Conservation (phyloP, 192 early-diverging fungal species). For the Geranomyces variabilis region DNA sequence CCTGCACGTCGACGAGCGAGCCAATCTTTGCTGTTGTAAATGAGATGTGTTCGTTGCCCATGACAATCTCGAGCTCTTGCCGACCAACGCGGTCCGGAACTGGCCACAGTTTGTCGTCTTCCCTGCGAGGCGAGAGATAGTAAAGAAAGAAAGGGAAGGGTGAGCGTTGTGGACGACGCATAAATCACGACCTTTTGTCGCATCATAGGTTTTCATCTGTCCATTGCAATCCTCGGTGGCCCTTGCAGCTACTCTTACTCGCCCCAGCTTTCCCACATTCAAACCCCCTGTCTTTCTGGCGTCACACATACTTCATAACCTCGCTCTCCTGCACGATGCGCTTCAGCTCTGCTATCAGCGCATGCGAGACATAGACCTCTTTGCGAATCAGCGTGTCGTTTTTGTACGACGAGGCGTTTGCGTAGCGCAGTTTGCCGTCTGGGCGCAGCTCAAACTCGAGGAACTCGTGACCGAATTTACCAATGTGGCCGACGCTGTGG, state of each 20-base stretch:
- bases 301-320: conserved; percentile 77
- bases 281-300: no score
- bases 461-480: conserved; percentile 98
- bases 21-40: conserved; percentile 91
- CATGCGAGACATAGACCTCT: conserved; percentile 77
- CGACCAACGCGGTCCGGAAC: conserved; percentile 84
- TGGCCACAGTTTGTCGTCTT: conserved; percentile 93
- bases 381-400: conserved; percentile 96
- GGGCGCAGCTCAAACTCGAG: conserved; percentile 93
- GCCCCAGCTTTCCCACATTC: neutral
- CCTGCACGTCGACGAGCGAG: conserved; percentile 87
- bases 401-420: conserved; percentile 98
- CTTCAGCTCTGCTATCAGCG: conserved; percentile 85
- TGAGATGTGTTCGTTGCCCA: conserved; percentile 89
- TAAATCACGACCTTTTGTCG: no score
- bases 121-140: conserved; percentile 48
- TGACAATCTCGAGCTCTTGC: conserved; percentile 93
- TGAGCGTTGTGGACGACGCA: no score
- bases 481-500: conserved; percentile 82
- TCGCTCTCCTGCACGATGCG: conserved; percentile 87
- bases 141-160: no score
- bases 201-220: no score
- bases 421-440: conserved; percentile 88
- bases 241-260: no score
- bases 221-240: no score